phyloP scores from a whole-genome alignment of 306 rosid genomes.

The Luffa acutangula region DNA sequence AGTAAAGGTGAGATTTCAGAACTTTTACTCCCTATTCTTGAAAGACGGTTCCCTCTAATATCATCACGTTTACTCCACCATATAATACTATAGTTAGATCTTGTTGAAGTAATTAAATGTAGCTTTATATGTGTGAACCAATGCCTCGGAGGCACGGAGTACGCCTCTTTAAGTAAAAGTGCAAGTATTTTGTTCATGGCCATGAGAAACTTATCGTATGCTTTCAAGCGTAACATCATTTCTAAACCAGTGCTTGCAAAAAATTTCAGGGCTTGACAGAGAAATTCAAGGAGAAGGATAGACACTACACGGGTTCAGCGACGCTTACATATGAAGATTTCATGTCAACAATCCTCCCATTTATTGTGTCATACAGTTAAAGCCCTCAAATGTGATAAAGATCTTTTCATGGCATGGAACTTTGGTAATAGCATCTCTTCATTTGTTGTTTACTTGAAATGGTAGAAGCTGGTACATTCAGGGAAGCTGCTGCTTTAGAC shows the following conservation, averaged over 20 bases:
- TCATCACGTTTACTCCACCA: neutral
- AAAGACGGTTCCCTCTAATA: neutral
- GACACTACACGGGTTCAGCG: constrained; percentile 49
- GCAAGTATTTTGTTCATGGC: neutral
- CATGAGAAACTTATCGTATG: neutral
- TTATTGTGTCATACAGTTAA: constrained; percentile 69
- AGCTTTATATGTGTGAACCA: neutral
- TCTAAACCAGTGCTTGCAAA: neutral
- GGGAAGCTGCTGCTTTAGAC: neutral
- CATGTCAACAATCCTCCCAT: constrained; percentile 75
- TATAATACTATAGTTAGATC: neutral
- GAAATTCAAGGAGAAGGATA: constrained; percentile 79
- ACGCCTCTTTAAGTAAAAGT: neutral
- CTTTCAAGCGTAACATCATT: neutral
- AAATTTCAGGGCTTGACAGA: constrained; percentile 83
- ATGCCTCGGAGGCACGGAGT: neutral
- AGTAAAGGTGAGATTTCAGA: constrained; percentile 49
- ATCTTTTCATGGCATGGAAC: neutral
- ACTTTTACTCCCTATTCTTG: neutral
- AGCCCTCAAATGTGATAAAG: neutral
- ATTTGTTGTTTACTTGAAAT: neutral
- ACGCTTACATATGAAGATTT: constrained; percentile 48
- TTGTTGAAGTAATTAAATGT: neutral
- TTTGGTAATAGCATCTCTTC: neutral
- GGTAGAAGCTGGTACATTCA: constrained; percentile 3